Evolutionary conservation across 108 stramenopile genomes (phyloP), one percentile per base, ranked within the genome.

Genomic region (Heterococcus sp.): DNA sequence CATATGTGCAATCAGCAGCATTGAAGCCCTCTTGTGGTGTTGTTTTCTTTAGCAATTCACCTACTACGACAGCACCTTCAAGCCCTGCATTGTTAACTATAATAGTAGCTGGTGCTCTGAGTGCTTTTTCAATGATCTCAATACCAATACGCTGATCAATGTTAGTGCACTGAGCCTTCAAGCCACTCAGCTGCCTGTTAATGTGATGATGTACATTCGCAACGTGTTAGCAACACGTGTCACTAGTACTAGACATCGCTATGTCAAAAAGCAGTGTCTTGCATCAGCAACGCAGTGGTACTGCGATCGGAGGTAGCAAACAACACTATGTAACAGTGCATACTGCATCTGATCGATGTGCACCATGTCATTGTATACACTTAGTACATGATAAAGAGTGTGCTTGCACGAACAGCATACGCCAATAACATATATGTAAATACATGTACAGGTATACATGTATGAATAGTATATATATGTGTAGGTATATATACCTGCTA

Each of bases 131-230:
- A 78, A 99, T 95, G 80, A 99, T 99, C 84, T 96, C 92, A 1
- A 98, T 90, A 75, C 98, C 98, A 86, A 98, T 97, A 71, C 92
- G 89, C 88, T 95, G 95, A 88, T 99, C 98, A 94, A 97, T 95
- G 89, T 98, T 99, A 73, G 82, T 31, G 83, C 86, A 85, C 1
- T 64, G 30, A 5, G 71, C 32, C 86, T 88, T 87, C 36, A 84
- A 69, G 11, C 75, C 87, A 66, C 70, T 69, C 39, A 30, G 31
- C 33, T 71, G 38, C 4, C 32, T 35, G 26, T 1, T 0, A 0
- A 27, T 36, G 30, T 27, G 69, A 71, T 1, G 69, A 2, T 2
- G 2, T 36, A 26, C 2, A 35, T 30, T n/a, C 29, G 69, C 0
- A 0, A 27, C n/a, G 30, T 70, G 69, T 27, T n/a, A n/a, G 2